Percentiles rank a stretch among this genome's conserved stretches.
These are phyloP conservation scores for Pichia inconspicua DNA, from an alignment of 1,139 yeast species.

Conservation along the genomic window DNA sequence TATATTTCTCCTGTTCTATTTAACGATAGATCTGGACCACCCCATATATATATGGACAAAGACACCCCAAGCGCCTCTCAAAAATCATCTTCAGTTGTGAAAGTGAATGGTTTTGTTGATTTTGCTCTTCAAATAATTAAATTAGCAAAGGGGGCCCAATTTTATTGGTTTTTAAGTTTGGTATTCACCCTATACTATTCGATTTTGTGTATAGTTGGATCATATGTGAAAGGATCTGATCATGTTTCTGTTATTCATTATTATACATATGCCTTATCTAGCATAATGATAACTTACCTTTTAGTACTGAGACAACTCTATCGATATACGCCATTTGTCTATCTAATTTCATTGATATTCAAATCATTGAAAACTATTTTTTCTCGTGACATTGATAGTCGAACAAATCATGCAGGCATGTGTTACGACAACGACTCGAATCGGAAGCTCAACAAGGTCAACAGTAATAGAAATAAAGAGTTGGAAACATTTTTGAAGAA, in stretches of 20 bases:
- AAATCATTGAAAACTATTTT: constrained; percentile 21
- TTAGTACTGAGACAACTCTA: constrained; percentile 44
- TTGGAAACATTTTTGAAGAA: constrained; percentile 23
- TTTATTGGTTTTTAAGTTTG: constrained; percentile 50
- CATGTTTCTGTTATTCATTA: constrained; percentile 28
- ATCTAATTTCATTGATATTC: constrained; percentile 22
- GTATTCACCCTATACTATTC: constrained; percentile 34
- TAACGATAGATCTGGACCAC: too few relatives aligned
- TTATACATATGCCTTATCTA: constrained; percentile 34
- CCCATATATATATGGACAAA: too few relatives aligned
- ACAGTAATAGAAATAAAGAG: neutral
- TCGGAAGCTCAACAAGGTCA: neutral
- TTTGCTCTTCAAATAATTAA: constrained; percentile 7
- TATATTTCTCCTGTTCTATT: too few relatives aligned
- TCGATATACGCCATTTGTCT: constrained; percentile 26
- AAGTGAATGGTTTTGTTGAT: neutral
- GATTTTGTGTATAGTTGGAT: constrained; percentile 28
- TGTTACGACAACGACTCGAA: neutral
- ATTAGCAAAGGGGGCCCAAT: constrained; percentile 35
- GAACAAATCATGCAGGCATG: neutral
- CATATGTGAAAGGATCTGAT: constrained; percentile 29
- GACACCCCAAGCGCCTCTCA: neutral
- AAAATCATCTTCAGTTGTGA: neutral
- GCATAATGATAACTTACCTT: constrained; percentile 39
- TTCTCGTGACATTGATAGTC: neutral